Base-by-base conservation (phyloP, 768 basidiomycete genomes). In the Xerocomellus dryophilus region DNA sequence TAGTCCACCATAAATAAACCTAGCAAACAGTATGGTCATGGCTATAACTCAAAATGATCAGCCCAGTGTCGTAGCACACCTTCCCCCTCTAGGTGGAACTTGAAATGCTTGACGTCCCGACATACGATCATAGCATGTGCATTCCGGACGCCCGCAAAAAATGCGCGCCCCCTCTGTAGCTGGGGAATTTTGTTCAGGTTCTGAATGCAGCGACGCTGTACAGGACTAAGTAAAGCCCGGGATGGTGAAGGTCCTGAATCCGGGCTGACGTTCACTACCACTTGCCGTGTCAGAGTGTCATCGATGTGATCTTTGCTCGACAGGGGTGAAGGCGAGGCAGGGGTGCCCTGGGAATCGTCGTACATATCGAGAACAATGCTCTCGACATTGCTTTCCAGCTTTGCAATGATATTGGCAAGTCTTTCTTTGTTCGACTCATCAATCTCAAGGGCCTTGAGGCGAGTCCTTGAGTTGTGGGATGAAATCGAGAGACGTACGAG, bases 51-150 rank as follows among this genome's bases (percentile, higher is more conserved):
- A 49, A 90, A 84, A 21, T 79, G 74, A 53, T 81, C 77, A 9
- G 85, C 86, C 85, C 87, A 88, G 66, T 90, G 86, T 55, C 79
- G 76, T 32, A 93, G 46, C 4, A 91, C 78, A 34, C 81, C 81
- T 64, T 84, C 82, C 17, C 90, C 90, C 36, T 71, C 65, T 35
- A 76, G 70, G 60, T 90, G 86, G 12, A 68, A 57, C 58, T 78
- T 72, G 64, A 87, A 88, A 31, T 75, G 71, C 63, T 83, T 76
- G 50, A 82, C 67, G 57, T 91, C 88, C 41, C 90, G 75, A 66
- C 80, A 83, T 10, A 93, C 74, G 57, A 93, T 86, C 52, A 81
- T 74, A 5, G 78, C 88, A 70, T 93, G 90, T 25, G 88, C 73
- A 61, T 91, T 91, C 36, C 70, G 64, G 21, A 84, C 76, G 2